Evolutionary conservation across 2,329 filamentous ascomycete genomes (phyloP).

Genomic region (Monilinia vaccinii-corymbosi): DNA sequence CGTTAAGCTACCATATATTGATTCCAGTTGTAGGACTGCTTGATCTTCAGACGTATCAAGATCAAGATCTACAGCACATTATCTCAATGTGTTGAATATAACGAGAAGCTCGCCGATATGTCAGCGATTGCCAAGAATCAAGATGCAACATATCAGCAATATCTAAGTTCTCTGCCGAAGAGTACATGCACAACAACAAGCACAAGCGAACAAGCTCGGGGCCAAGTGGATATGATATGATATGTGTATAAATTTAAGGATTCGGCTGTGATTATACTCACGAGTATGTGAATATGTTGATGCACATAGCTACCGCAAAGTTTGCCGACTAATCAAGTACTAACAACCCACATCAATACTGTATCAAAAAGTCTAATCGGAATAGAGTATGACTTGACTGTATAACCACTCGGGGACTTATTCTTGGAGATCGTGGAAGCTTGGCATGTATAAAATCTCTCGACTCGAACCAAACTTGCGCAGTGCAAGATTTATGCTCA

Average conservation of each 20-base stretch:
- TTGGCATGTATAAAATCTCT: background rate
- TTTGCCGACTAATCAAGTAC: no score
- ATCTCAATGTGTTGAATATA: background rate
- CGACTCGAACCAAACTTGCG: no score
- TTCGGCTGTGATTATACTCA: no score
- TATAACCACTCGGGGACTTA: background rate
- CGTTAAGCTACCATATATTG: background rate
- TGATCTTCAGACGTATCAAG: background rate
- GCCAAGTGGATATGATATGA: no score
- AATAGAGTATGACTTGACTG: background rate
- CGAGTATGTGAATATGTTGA: no score
- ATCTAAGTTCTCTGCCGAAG: no score
- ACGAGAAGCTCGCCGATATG: background rate
- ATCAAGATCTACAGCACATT: background rate
- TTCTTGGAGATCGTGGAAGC: background rate
- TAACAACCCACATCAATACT: background rate
- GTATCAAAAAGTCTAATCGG: background rate
- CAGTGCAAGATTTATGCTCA: background rate
- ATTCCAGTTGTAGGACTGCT: background rate
- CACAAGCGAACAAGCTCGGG: no score
- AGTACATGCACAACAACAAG: no score
- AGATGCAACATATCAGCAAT: no score
- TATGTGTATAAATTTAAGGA: no score
- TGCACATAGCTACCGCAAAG: no score
- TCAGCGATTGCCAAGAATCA: no score